Conservation (phyloP, 2,329 filamentous ascomycete genomes). For the Aspergillus ruber region DNA sequence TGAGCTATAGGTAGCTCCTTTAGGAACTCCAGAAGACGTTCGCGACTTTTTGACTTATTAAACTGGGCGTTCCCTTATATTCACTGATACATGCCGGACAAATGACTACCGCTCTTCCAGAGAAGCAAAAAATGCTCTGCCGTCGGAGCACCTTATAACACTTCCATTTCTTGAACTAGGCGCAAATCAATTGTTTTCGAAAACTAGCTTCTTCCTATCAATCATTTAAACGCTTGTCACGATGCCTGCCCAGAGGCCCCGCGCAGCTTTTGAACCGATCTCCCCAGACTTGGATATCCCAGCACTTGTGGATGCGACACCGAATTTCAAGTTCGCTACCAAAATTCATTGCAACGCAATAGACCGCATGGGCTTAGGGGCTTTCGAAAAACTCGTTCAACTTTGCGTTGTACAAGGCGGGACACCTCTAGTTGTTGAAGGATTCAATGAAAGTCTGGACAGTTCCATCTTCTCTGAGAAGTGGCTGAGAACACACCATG, state of each 20-base stretch:
- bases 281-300: constrained; percentile 76
- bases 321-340: constrained; percentile 82
- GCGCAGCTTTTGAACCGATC: constrained; percentile 87
- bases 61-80: not conserved
- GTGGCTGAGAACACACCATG: constrained; percentile 74
- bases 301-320: constrained; percentile 65
- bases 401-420: constrained; percentile 79
- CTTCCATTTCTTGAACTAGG: not conserved
- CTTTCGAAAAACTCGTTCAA: constrained; percentile 78
- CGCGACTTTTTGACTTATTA: not conserved
- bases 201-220: not conserved
- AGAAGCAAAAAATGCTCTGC: not conserved
- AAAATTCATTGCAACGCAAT: constrained; percentile 75
- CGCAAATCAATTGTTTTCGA: not conserved
- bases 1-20: not conserved
- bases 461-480: constrained; percentile 68
- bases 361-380: constrained; percentile 64
- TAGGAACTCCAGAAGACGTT: not conserved
- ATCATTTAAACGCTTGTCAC: not conserved
- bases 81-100: not conserved
- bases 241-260: constrained; percentile 75
- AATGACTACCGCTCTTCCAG: not conserved
- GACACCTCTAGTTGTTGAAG: constrained; percentile 83
- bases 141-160: not conserved
- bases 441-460: constrained; percentile 71